These are phyloP conservation scores for Pseudonitzschia multiseries DNA, from an alignment of 108 stramenopile genomes.

Conservation along the genomic window DNA sequence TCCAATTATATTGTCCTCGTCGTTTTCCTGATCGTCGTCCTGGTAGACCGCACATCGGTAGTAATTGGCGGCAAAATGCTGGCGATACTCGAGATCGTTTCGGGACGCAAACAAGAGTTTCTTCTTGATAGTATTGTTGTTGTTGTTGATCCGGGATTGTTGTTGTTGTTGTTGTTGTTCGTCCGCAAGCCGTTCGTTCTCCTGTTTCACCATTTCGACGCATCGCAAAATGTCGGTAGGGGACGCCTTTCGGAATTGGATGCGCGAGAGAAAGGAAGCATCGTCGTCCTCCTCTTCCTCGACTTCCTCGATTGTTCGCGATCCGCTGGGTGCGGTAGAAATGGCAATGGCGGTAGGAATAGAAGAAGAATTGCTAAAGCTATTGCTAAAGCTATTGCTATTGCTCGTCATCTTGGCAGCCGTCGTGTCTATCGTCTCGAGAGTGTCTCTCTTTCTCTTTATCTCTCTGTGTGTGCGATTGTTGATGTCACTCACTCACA, in stretches of 20 bases:
- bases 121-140: too few relatives aligned
- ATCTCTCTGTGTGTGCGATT: too few relatives aligned
- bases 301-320: neutral
- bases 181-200: neutral
- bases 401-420: too few relatives aligned
- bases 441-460: too few relatives aligned
- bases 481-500: neutral
- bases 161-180: too few relatives aligned
- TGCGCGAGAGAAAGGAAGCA: slow-evolving; percentile 20
- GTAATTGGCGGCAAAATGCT: slow-evolving; percentile 82
- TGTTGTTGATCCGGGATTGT: slow-evolving; percentile 3
- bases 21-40: slow-evolving; percentile 54
- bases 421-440: too few relatives aligned
- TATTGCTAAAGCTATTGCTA: too few relatives aligned
- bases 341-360: too few relatives aligned
- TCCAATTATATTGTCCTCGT: slow-evolving; percentile 63
- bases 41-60: slow-evolving; percentile 74
- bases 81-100: slow-evolving; percentile 78
- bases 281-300: neutral
- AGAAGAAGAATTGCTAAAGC: too few relatives aligned
- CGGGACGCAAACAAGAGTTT: slow-evolving; percentile 83
- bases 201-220: slow-evolving; percentile 49
- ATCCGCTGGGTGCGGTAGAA: too few relatives aligned
- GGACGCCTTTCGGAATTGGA: slow-evolving; percentile 54
- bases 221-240: slow-evolving; percentile 77